These are phyloP conservation scores for Candida qinlingensis DNA, from an alignment of 805 yeast genomes.

Conservation along the genomic window DNA sequence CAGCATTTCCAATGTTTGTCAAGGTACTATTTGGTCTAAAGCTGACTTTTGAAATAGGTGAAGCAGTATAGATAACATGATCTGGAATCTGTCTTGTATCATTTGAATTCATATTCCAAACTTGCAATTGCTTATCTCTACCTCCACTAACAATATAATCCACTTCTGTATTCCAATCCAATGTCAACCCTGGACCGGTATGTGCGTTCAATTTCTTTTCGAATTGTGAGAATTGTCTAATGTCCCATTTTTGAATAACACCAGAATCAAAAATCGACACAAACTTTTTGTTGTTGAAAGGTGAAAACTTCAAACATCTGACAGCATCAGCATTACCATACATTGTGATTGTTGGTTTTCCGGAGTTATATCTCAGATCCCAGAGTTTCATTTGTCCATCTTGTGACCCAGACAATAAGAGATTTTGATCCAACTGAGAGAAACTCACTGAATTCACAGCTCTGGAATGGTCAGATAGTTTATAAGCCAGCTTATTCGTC, in stretches of 20 bases:
- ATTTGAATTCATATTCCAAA: constrained; percentile 56
- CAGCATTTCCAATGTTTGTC: constrained; percentile 46
- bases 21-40: constrained; percentile 47
- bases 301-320: constrained; percentile 50
- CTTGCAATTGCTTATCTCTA: constrained; percentile 75
- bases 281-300: constrained; percentile 48
- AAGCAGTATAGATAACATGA: constrained; percentile 64
- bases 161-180: constrained; percentile 82
- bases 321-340: constrained; percentile 68
- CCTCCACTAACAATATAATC: constrained; percentile 91
- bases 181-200: constrained; percentile 81
- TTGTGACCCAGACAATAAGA: constrained; percentile 62
- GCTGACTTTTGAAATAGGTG: constrained; percentile 70
- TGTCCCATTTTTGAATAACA: constrained; percentile 77
- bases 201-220: constrained; percentile 84
- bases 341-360: constrained; percentile 45
- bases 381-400: constrained; percentile 74
- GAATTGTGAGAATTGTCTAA: constrained; percentile 55
- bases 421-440: constrained; percentile 31
- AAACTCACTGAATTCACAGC: constrained; percentile 43
- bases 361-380: constrained; percentile 53
- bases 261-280: constrained; percentile 89
- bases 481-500: constrained; percentile 25
- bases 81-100: constrained; percentile 51
- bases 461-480: constrained; percentile 37